Conservation (phyloP, 352 stramenopile genomes). For the Phytophthora niederhauseri region DNA sequence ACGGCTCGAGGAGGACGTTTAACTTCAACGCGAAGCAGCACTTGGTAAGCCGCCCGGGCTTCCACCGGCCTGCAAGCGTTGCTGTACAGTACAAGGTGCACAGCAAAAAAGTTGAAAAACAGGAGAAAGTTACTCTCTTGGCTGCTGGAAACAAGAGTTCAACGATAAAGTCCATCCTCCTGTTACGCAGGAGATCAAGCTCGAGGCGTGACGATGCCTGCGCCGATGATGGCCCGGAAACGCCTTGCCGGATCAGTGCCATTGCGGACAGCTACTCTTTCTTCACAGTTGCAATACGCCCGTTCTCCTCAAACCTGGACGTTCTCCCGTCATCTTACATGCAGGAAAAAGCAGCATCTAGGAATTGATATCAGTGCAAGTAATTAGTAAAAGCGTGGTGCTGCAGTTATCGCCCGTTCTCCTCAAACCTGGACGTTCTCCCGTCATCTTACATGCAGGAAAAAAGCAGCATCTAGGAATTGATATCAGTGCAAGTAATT, state of each 20-base stretch:
- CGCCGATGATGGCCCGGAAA: not conserved
- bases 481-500: not conserved
- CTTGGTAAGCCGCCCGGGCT: not conserved
- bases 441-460: not conserved
- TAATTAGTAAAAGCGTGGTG: slow-evolving; percentile 1
- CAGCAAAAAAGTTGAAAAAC: not conserved
- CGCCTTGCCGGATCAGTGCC: not conserved
- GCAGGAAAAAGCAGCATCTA: not conserved
- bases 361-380: not conserved
- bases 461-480: not conserved
- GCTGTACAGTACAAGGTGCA: not conserved
- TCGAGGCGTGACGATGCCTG: not conserved
- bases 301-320: not conserved
- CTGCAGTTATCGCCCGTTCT: not conserved
- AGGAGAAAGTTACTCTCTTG: not conserved
- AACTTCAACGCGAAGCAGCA: slow-evolving; percentile 23
- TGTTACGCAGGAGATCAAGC: not conserved
- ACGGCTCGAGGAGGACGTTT: not conserved
- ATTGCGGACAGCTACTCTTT: not conserved
- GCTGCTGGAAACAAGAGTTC: not conserved
- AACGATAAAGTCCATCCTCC: not conserved
- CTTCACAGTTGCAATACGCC: not conserved
- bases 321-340: not conserved
- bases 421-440: not conserved
- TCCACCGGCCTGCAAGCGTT: not conserved